Base-by-base conservation (phyloP, 148 eudicot species). In the Heliosperma pusillum region DNA sequence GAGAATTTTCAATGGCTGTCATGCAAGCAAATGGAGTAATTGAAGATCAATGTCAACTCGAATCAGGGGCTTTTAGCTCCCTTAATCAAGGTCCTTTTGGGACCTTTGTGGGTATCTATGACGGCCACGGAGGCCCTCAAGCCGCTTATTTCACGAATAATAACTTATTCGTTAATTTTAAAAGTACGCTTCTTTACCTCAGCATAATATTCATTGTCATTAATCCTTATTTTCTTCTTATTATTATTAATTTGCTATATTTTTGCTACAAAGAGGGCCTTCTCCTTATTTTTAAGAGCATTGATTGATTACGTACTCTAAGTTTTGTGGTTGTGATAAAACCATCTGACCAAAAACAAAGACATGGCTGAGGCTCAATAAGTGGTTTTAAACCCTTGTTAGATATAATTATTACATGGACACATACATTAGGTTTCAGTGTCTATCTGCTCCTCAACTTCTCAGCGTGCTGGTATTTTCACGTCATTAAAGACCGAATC, bases 81-180 rank as follows among this genome's bases (percentile, higher is more conserved):
- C 69, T 74, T 42, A 60, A 60, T 64, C 85, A 87, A 2, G 96
- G 93, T 2, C 89, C 88, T 70, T 62, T 21, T 64, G 98, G 96
- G 22, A 93, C 98, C 1, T 93, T 91, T n/a, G 53, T 93, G 44
- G 98, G 98, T 1, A 84, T 93, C 47, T 92, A 92, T 81, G 97
- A 92, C 69, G 97, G 97, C 17, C 97, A 92, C 87, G 97, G 97
- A 67, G 97, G 97, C 19, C 88, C 94, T 17, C 89, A 89, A 74
- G 84, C 94, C 12, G 75, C 97, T 2, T 81, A 80, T 15, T 92
- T 89, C 53, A 90, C 87, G 10, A 92, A 92, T 65, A 79, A 81
- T 45, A 82, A 78, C 56, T 61, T 92, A 29, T 87, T 89, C 72
- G 72, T 72, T 62, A 83, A 85, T 79, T 84, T 92, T 5, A 89